A percentile compares a stretch with the other conserved stretches of the same genome.
Conservation (phyloP, 2,329 filamentous ascomycete species). For the Apiospora koreana region DNA sequence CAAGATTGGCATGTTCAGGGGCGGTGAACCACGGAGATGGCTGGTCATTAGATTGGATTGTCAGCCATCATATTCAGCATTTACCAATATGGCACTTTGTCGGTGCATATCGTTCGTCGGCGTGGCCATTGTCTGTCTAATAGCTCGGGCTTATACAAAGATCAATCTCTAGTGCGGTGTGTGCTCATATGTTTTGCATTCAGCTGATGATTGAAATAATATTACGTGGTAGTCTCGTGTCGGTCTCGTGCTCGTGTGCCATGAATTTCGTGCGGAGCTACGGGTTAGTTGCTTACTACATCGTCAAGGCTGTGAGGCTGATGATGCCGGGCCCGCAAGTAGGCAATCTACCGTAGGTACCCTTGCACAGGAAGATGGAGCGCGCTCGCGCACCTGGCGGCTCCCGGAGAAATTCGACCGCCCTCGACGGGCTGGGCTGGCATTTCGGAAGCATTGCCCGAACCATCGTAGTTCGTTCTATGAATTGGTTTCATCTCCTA, state of each 20-base stretch:
- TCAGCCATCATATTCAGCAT: not conserved
- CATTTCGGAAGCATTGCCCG: not conserved
- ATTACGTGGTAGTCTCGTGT: not conserved
- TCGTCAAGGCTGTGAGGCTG: constrained; percentile 5
- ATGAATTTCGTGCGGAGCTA: not conserved
- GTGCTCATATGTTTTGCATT: not conserved
- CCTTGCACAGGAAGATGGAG: not conserved
- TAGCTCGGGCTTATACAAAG: not conserved
- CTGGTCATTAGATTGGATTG: not conserved
- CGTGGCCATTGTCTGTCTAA: not conserved
- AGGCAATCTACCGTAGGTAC: not conserved
- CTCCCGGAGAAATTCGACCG: not conserved
- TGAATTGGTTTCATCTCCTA: not conserved
- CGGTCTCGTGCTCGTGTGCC: not conserved
- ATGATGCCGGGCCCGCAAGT: not conserved
- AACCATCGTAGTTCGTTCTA: not conserved
- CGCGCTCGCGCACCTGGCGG: not conserved
- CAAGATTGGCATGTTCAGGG: not conserved
- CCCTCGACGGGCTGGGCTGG: not conserved
- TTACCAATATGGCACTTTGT: not conserved
- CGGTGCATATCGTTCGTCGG: not conserved
- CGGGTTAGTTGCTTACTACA: not conserved
- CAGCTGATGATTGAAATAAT: not conserved
- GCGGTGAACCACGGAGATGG: not conserved
- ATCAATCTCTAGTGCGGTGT: not conserved